A percentile compares a stretch with the other conserved stretches of the same genome.
Conservation (phyloP, 2,329 filamentous ascomycete genomes). For the Beauveria scarabaeidicola region DNA sequence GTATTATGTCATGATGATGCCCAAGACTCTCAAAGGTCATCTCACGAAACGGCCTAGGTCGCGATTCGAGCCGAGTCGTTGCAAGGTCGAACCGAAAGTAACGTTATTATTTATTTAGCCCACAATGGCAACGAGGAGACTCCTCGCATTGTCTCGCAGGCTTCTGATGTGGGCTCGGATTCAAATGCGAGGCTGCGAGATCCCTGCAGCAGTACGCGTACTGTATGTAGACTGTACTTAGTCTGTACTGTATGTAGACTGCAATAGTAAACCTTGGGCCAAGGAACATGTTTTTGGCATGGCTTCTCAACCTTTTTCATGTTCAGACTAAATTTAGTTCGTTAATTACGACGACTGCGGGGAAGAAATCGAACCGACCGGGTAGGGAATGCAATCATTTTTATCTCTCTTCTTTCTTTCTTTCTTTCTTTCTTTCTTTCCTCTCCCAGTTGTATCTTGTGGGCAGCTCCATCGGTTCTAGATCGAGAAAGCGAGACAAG, state of each 20-base stretch:
- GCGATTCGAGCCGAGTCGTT: background rate
- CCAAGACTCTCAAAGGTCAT: background rate
- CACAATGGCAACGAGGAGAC: background rate
- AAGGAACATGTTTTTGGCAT: background rate
- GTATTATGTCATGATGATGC: constrained; percentile 9
- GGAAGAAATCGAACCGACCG: too few relatives aligned
- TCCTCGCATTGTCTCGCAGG: background rate
- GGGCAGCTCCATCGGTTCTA: background rate
- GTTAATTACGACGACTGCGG: too few relatives aligned
- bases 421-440: background rate
- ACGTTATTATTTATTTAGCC: background rate
- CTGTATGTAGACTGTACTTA: too few relatives aligned
- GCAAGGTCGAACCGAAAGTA: background rate
- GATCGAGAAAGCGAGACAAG: background rate
- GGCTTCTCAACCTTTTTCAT: background rate
- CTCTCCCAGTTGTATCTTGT: background rate
- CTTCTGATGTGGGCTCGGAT: background rate
- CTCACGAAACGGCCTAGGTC: background rate
- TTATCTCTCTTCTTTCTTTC: background rate
- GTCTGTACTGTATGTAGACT: background rate
- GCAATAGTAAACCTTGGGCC: background rate
- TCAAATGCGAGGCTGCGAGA: background rate
- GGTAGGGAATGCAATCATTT: background rate
- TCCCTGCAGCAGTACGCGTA: background rate
- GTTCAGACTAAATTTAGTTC: too few relatives aligned